Evolutionary conservation across 2,329 filamentous ascomycete species (phyloP), one percentile per base, ranked within the genome.

Genomic region (Setomelanomma holmii): DNA sequence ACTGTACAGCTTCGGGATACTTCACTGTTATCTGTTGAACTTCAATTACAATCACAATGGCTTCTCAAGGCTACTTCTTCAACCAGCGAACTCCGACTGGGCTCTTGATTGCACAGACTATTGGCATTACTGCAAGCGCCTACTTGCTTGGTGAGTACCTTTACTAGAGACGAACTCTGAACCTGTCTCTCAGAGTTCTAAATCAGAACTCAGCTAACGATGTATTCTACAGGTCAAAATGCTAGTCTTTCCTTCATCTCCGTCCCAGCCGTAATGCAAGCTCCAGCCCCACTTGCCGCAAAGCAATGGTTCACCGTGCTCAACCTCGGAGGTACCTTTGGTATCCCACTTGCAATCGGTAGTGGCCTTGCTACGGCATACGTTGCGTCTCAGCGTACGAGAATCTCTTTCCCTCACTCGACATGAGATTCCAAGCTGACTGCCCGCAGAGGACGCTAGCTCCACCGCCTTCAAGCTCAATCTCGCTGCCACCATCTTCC

Each of bases 251-350:
- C 81, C 5, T 60, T 75, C 63, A 72, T 78, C 51, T 55, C 75
- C n/a, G 64, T 83, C 1, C 84, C 84, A 1, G 77, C 81, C 35
- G 70, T 86, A 7, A 78, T 87, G 51, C 76, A 82, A 52, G 80
- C 82, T 0, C 85, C 85, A 1, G 78, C 81, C 1, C 79, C 79
- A 1, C 71, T 86, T 10, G 79, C 86, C 54, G 80, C 82, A 24
- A 76, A 75, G 34, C 84, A 87, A 71, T 87, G 83, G 83, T 61
- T 69, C 51, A 74, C 66, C 35, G 67, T 78, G 51, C 81, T 75
- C 68, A 62, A 68, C 16, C 58, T 64, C 2, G 80, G 80, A 44
- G 75, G 61, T 66, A 46, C 54, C 60, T 47, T 76, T 34, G 76
- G 80, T 17, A 76, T 78, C 0, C 55, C 72, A 1, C 51, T 79